These are phyloP conservation scores for Chrysoporthe deuterocubensis DNA, from an alignment of 2,329 filamentous ascomycete species.

Conservation along the genomic window DNA sequence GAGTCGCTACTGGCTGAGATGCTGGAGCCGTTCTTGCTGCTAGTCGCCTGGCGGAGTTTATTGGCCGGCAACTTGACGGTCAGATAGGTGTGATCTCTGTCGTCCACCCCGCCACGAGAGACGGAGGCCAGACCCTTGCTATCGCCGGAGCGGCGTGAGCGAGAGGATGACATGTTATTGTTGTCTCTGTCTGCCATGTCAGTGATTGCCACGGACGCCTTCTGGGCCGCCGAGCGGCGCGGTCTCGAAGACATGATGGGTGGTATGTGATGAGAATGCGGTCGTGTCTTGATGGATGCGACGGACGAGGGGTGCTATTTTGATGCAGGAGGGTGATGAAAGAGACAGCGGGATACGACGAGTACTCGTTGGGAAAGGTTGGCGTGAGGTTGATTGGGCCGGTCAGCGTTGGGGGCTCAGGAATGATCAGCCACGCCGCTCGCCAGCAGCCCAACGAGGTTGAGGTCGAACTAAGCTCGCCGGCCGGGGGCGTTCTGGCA, in stretches of 20 bases:
- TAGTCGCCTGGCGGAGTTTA: constrained; percentile 56
- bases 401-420: constrained; percentile 27
- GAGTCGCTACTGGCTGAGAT: constrained; percentile 45
- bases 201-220: constrained; percentile 52
- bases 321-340: constrained; percentile 1
- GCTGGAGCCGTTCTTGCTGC: constrained; percentile 41
- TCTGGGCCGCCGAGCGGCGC: constrained; percentile 51
- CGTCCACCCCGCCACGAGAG: constrained; percentile 47
- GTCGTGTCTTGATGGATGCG: neutral
- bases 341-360: constrained; percentile 4
- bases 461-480: neutral
- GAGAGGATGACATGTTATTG: constrained; percentile 50
- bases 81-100: constrained; percentile 52
- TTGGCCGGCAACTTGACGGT: constrained; percentile 57
- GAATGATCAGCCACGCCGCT: constrained; percentile 24
- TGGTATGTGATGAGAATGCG: constrained; percentile 2
- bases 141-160: constrained; percentile 53
- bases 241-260: constrained; percentile 52
- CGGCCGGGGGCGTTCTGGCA: constrained; percentile 2
- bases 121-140: constrained; percentile 45
- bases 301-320: constrained; percentile 3
- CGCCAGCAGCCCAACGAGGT: neutral
- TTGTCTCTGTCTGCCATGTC: constrained; percentile 56
- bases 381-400: constrained; percentile 22
- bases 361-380: constrained; percentile 14